These are phyloP conservation scores for Ailanthus altissimus DNA, from an alignment of 345 rosid genomes.

Conservation along the genomic window DNA sequence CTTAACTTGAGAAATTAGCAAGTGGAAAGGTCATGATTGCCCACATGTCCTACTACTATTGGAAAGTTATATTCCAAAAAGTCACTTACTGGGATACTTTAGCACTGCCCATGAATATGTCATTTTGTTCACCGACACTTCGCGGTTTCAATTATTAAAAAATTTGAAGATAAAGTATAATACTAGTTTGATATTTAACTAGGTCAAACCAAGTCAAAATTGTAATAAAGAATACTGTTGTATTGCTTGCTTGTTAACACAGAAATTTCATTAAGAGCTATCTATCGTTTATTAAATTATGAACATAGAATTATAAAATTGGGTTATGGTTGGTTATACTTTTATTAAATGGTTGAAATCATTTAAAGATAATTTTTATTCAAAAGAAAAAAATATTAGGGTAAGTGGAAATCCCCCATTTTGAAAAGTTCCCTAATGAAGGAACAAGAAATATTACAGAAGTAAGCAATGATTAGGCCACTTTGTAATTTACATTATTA, in stretches of 20 bases:
- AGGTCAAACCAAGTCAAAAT: neutral
- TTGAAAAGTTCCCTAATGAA: neutral
- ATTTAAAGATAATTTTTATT: neutral
- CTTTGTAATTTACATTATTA: neutral
- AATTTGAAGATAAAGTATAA: too few relatives aligned
- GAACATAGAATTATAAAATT: neutral
- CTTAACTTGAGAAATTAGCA: too few relatives aligned
- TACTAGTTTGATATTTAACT: neutral
- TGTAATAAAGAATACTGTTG: neutral
- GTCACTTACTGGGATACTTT: too few relatives aligned
- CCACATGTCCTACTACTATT: neutral
- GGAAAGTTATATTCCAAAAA: neutral
- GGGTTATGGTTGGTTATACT: neutral
- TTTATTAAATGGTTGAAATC: neutral
- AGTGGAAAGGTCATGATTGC: neutral
- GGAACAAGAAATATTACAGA: conserved; percentile 4
- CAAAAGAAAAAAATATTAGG: neutral
- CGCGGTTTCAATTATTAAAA: neutral
- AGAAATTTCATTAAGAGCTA: neutral
- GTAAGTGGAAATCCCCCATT: neutral
- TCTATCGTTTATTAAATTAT: neutral
- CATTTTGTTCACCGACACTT: too few relatives aligned
- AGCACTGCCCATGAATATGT: neutral
- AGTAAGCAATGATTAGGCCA: neutral
- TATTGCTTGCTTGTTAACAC: neutral